These are phyloP conservation scores for Epichloe baconii DNA, from an alignment of 2,329 filamentous ascomycete genomes.

Conservation along the genomic window DNA sequence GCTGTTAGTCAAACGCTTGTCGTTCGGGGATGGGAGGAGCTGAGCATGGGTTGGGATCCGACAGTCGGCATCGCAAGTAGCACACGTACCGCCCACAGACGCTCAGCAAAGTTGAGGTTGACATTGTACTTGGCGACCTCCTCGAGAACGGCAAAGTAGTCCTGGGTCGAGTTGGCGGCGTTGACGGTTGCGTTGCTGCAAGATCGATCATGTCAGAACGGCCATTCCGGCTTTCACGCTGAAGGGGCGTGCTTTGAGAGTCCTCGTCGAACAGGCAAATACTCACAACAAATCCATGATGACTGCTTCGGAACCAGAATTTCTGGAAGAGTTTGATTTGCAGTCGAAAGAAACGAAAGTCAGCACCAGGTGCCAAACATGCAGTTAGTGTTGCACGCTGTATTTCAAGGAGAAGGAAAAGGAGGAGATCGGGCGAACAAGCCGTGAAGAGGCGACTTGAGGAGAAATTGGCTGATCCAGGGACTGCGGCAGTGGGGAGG, in stretches of 20 bases:
- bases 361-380: background rate
- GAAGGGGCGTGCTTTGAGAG: constrained; percentile 5
- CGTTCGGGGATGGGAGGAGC: background rate
- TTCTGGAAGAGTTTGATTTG: background rate
- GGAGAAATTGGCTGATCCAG: background rate
- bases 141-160: constrained; percentile 46
- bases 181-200: constrained; percentile 39
- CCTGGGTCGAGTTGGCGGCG: constrained; percentile 33
- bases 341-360: background rate
- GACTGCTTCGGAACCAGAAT: constrained; percentile 4
- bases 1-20: constrained; percentile 1
- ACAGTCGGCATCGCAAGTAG: constrained; percentile 5
- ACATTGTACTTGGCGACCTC: constrained; percentile 64
- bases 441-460: constrained; percentile 1
- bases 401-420: background rate
- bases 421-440: background rate
- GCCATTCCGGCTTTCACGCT: background rate
- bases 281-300: constrained; percentile 23
- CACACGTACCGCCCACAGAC: constrained; percentile 65
- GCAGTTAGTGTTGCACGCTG: background rate
- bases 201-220: constrained; percentile 6
- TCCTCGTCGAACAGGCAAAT: constrained; percentile 4
- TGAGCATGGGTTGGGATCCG: background rate
- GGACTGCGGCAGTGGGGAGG: constrained; percentile 2
- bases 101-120: constrained; percentile 74